phyloP scores from a whole-genome alignment of 2,329 filamentous ascomycete species.

The Bipolaris zeicola region DNA sequence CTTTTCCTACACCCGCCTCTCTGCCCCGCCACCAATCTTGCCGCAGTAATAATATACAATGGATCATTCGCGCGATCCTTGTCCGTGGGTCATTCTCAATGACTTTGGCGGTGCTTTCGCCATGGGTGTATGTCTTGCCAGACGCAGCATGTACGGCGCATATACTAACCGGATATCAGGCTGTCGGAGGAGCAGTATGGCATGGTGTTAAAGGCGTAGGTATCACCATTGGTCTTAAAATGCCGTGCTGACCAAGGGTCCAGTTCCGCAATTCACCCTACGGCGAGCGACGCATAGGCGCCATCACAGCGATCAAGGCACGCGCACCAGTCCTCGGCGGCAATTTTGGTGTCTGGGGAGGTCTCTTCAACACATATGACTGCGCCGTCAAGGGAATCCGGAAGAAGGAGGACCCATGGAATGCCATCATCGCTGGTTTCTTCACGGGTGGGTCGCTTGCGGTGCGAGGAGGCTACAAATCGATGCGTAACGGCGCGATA shows the following conservation, averaged over 20 bases:
- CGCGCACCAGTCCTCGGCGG: conserved; percentile 93
- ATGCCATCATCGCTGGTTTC: conserved; percentile 96
- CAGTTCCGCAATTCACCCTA: conserved; percentile 59
- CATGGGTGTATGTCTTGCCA: conserved; percentile 77
- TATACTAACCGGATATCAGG: conserved; percentile 32
- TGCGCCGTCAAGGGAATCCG: conserved; percentile 89
- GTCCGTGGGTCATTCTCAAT: conserved; percentile 94
- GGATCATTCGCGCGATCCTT: conserved; percentile 97
- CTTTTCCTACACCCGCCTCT: conserved; percentile 16
- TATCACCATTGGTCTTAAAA: not conserved
- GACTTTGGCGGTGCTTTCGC: conserved; percentile 97
- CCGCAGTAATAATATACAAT: conserved; percentile 54
- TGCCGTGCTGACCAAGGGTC: conserved; percentile 12
- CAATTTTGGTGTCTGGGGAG: conserved; percentile 98
- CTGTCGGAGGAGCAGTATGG: conserved; percentile 69
- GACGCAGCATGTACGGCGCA: not conserved
- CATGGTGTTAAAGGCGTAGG: conserved; percentile 94
- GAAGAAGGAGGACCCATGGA: conserved; percentile 98
- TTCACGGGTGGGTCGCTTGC: conserved; percentile 87
- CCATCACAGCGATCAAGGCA: conserved; percentile 96
- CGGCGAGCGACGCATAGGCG: conserved; percentile 91
- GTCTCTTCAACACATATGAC: conserved; percentile 93
- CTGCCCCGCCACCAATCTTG: not conserved
- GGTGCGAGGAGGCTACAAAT: conserved; percentile 87
- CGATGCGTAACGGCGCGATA: conserved; percentile 93